Conservation (phyloP, 2,329 filamentous ascomycete species). For the Aspergillus hiratsukae region DNA sequence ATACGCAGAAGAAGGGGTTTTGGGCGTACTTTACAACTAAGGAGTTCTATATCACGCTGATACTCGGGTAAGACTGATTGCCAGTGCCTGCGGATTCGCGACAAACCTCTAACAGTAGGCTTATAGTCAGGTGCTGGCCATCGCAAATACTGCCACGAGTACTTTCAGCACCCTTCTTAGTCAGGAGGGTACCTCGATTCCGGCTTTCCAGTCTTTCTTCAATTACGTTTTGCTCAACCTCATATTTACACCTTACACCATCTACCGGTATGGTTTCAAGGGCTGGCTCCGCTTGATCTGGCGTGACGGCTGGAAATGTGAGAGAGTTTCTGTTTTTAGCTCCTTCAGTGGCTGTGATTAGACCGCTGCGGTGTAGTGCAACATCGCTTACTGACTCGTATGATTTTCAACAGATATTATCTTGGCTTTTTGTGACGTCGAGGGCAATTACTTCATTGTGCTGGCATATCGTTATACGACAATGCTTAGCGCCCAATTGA, state of each 20-base stretch:
- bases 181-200: slow-evolving; percentile 68
- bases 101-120: slow-evolving; percentile 9
- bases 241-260: slow-evolving; percentile 74
- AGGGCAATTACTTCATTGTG: slow-evolving; percentile 98
- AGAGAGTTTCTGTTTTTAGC: slow-evolving; percentile 5
- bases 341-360: neutral
- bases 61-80: slow-evolving; percentile 57
- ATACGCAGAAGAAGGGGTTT: slow-evolving; percentile 44
- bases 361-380: neutral
- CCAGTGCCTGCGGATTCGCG: neutral
- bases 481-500: slow-evolving; percentile 84
- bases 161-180: slow-evolving; percentile 78
- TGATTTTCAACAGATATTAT: slow-evolving; percentile 59
- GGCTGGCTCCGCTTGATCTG: slow-evolving; percentile 61
- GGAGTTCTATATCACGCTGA: slow-evolving; percentile 82
- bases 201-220: slow-evolving; percentile 93
- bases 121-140: slow-evolving; percentile 67
- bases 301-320: slow-evolving; percentile 80
- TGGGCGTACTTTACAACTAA: slow-evolving; percentile 72
- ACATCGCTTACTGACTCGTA: neutral
- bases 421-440: slow-evolving; percentile 85
- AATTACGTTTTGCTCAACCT: slow-evolving; percentile 82
- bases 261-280: slow-evolving; percentile 73
- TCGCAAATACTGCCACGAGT: slow-evolving; percentile 90
- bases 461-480: slow-evolving; percentile 91